Percentiles rank a stretch among this genome's conserved stretches.
Conservation (phyloP, 805 yeast genomes). For the Schwanniomyces sp. region DNA sequence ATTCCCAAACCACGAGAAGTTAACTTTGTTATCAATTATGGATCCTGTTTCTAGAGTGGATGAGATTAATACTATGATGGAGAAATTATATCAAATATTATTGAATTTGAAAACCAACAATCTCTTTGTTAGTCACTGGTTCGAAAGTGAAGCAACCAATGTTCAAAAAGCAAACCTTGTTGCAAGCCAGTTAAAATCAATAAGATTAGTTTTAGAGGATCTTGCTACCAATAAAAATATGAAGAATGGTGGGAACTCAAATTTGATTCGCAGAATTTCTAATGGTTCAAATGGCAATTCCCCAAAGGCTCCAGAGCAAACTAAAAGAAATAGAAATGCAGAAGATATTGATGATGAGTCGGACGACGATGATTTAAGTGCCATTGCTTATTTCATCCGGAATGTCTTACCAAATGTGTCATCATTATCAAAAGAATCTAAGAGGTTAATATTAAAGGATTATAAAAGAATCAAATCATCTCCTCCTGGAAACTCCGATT, state of each 20-base stretch:
- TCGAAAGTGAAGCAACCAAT: constrained; percentile 49
- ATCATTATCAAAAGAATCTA: constrained; percentile 36
- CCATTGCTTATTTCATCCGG: constrained; percentile 36
- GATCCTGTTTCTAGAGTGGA: constrained; percentile 33
- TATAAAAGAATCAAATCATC: constrained; percentile 54
- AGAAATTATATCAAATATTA: constrained; percentile 39
- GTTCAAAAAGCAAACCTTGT: constrained; percentile 54
- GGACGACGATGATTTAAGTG: constrained; percentile 43
- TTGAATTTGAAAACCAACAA: constrained; percentile 29
- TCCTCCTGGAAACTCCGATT: constrained; percentile 59
- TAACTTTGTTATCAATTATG: constrained; percentile 33
- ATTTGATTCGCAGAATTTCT: constrained; percentile 15
- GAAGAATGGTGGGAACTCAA: constrained; percentile 7
- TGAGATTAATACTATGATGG: constrained; percentile 29
- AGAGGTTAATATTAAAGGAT: constrained; percentile 46
- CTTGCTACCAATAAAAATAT: constrained; percentile 29
- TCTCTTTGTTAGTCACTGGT: constrained; percentile 42
- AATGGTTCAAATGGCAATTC: constrained; percentile 1
- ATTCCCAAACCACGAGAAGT: constrained; percentile 43
- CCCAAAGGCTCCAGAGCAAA: constrained; percentile 3
- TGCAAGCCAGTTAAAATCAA: constrained; percentile 54
- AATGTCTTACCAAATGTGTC: constrained; percentile 34
- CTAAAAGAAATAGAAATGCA: constrained; percentile 11
- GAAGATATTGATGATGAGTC: constrained; percentile 45
- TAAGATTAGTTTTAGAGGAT: constrained; percentile 49